Evolutionary conservation across 1,139 yeast species (phyloP).

Genomic region (Suhomyces yuchorum): DNA sequence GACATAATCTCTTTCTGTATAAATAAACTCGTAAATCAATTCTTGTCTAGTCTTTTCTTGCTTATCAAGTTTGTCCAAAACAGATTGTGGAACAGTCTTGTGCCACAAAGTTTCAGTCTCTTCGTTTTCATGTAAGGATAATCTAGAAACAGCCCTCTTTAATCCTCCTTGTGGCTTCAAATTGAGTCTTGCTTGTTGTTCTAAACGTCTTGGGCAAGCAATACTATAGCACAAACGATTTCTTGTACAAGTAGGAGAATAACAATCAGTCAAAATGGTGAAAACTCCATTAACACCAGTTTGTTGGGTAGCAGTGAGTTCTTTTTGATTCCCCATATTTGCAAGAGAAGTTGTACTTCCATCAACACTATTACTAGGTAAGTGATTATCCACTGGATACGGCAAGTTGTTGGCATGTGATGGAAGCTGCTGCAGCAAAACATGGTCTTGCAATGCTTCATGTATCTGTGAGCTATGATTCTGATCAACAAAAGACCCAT

Average conservation of each 20-base stretch:
- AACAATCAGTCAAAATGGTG: conserved; percentile 89
- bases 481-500: conserved; percentile 34
- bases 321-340: conserved; percentile 14
- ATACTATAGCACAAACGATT: conserved; percentile 89
- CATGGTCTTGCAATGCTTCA: conserved; percentile 17
- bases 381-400: conserved; percentile 5
- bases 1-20: conserved; percentile 93
- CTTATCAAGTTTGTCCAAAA: conserved; percentile 79
- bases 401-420: conserved; percentile 16
- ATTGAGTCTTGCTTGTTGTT: conserved; percentile 91
- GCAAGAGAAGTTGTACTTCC: conserved; percentile 14
- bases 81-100: conserved; percentile 81
- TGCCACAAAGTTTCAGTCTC: conserved; percentile 92
- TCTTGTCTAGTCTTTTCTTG: conserved; percentile 92
- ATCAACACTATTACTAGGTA: conserved; percentile 4
- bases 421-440: conserved; percentile 16
- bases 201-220: conserved; percentile 95
- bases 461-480: conserved; percentile 10
- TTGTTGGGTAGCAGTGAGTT: conserved; percentile 23
- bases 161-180: conserved; percentile 89
- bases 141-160: conserved; percentile 76
- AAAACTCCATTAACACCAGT: conserved; percentile 82
- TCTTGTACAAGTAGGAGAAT: conserved; percentile 93
- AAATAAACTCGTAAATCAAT: conserved; percentile 88
- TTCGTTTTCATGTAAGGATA: conserved; percentile 76